Evolutionary conservation across 306 rosid genomes (phyloP).

Genomic region (Ceratonia siliqua): DNA sequence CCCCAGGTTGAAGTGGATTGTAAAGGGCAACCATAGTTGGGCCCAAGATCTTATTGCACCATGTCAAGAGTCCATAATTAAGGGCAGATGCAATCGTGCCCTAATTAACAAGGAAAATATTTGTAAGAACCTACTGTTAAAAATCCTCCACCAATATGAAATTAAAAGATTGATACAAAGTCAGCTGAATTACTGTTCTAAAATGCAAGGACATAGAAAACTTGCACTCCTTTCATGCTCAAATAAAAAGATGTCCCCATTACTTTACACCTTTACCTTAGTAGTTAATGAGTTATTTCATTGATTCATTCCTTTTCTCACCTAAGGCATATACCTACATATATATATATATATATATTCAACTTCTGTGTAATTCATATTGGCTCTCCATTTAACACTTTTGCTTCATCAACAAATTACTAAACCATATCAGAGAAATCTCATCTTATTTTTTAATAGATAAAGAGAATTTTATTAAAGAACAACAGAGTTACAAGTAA

Average conservation of each 20-base stretch:
- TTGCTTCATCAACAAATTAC: not conserved
- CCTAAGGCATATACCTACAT: no score
- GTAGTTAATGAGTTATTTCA: not conserved
- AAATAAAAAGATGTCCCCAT: not conserved
- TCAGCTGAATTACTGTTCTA: not conserved
- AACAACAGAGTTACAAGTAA: no score
- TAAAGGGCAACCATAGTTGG: slow-evolving; percentile 96
- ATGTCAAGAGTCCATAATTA: slow-evolving; percentile 87
- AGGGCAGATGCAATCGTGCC: slow-evolving; percentile 91
- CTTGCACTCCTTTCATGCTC: slow-evolving; percentile 17
- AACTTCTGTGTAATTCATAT: not conserved
- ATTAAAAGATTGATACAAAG: not conserved
- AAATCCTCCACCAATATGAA: slow-evolving; percentile 15
- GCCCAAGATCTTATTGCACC: slow-evolving; percentile 95
- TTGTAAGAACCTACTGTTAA: not conserved
- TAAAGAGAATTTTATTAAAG: no score
- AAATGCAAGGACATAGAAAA: slow-evolving; percentile 19
- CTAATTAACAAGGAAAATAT: slow-evolving; percentile 46
- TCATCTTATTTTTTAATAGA: not conserved
- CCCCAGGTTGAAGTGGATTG: slow-evolving; percentile 96
- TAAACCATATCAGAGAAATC: not conserved
- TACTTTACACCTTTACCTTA: not conserved
- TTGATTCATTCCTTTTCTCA: not conserved
- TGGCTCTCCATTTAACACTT: not conserved
- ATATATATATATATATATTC: no score